Evolutionary conservation across 495 filamentous ascomycete genomes (phyloP), one percentile per base, ranked within the genome.

Genomic region (Penicillium crystallinum): DNA sequence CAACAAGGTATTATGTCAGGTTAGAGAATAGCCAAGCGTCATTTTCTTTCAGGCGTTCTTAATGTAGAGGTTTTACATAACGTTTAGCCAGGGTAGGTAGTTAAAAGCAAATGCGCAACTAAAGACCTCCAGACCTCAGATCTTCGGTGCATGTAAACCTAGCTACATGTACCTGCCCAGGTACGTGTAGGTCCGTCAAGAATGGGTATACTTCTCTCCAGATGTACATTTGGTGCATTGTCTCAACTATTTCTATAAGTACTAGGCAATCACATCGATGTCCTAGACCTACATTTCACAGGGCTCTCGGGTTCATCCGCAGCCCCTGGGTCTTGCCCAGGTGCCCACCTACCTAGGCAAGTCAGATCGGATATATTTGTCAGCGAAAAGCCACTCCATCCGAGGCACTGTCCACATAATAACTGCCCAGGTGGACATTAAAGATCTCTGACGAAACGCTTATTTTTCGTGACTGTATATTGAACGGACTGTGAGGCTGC

Each of bases 21-120:
- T 61, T 71, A 71, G 68, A 68, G 64, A 68, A 63, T 66, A 69
- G 65, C 68, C 62, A 67, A 58, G 66, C 69, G 58, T 62, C 69
- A 61, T 63, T 62, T 72, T 61, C 46, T 66, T 66, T 14, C 33
- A 35, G 68, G 69, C 69, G 70, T 67, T 69, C 54, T 69, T 64
- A 66, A 69, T 74, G 71, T 74, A 73, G 71, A 74, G 59, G 53
- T 54, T 55, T 67, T 54, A 61, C 61, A 66, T 52, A 60, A 59
- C 53, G 33, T 55, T 38, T 35, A 34, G 18, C 53, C 47, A 33
- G 58, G 48, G 36, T 59, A 63, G 60, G 46, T 48, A 49, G 54
- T 51, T 52, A 61, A 52, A 54, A 52, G 46, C 25, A 54, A 55
- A 47, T 43, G 42, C 25, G 35, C 40, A 29, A 43, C n/a, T 12